These are phyloP conservation scores for Crithidia fasciculata DNA, from an alignment of 208 protist species.

Conservation along the genomic window DNA sequence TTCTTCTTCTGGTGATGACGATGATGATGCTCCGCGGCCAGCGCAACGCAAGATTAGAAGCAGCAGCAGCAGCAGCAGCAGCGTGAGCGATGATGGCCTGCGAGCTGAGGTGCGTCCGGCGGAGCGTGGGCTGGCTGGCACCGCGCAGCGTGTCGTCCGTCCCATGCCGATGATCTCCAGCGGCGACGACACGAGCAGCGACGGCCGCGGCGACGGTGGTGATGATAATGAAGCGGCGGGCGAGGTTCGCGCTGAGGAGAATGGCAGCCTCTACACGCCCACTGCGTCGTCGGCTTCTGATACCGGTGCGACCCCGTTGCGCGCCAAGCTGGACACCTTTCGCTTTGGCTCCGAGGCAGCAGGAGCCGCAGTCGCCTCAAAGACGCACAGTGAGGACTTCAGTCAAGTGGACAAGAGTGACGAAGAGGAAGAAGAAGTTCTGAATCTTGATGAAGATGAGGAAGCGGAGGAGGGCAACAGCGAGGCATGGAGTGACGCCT, in stretches of 20 bases:
- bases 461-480: background rate
- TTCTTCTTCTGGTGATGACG: background rate
- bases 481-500: background rate
- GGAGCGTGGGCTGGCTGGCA: too few species aligned
- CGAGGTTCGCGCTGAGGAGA: background rate
- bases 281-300: background rate
- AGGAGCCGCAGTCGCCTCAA: background rate
- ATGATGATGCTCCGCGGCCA: background rate
- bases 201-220: background rate
- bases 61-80: background rate
- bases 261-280: background rate
- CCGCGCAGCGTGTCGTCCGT: background rate
- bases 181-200: background rate
- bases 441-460: background rate
- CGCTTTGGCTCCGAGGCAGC: background rate
- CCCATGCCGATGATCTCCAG: slow-evolving; percentile 13
- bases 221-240: background rate
- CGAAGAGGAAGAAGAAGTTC: slow-evolving; percentile 5
- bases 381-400: background rate
- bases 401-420: background rate
- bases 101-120: too few species aligned
- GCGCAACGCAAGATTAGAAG: background rate
- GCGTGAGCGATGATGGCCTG: background rate
- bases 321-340: background rate
- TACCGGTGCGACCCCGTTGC: background rate